Base-by-base conservation (phyloP, 2,329 filamentous ascomycete genomes). In the Daldinia sp. region DNA sequence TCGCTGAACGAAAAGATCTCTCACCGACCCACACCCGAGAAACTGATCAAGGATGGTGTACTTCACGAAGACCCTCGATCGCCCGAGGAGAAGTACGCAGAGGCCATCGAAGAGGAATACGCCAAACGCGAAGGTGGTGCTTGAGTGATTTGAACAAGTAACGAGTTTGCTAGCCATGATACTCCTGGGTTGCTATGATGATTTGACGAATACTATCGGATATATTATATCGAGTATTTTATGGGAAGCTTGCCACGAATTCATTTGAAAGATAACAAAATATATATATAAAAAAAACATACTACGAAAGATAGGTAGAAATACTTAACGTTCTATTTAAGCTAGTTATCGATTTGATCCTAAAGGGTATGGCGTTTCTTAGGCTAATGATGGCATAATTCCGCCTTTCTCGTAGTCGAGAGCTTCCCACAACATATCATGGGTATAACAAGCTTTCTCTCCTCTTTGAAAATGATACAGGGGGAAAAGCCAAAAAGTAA, bases 1-100 rank as follows among this genome's bases (percentile, higher is more conserved):
- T 91, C 87, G 62, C 86, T 98, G 69, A 96, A 97, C 80, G 93
- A 97, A 77, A 94, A 94, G 80, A 89, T 98, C 70, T 88, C 91
- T 76, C 87, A 91, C 74, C 87, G 94, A 20, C 94, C 94, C 1
- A 85, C 88, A 39, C 91, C 92, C 10, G 92, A 94, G 72, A 86
- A 91, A 57, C 83, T 97, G 70, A 85, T 97, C 65, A 89, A 92
- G 76, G 89, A 92, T 73, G 94, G 94, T 4, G 93, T 98, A 62
- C 82, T 98, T 71, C 89, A 88, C 65, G 88, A 91, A 72, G 89
- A 92, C 74, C 88, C 88, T 1, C 85, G 88, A 63, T 83, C 82
- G n/a, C 79, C 85, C 3, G 85, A 87, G 30, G 83, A 86, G 72
- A 85, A 84, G 73, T 89, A 89, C 71, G 82, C 84, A 66, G 87